Evolutionary conservation across 306 rosid species (phyloP).

Genomic region (Sophora flavescens): DNA sequence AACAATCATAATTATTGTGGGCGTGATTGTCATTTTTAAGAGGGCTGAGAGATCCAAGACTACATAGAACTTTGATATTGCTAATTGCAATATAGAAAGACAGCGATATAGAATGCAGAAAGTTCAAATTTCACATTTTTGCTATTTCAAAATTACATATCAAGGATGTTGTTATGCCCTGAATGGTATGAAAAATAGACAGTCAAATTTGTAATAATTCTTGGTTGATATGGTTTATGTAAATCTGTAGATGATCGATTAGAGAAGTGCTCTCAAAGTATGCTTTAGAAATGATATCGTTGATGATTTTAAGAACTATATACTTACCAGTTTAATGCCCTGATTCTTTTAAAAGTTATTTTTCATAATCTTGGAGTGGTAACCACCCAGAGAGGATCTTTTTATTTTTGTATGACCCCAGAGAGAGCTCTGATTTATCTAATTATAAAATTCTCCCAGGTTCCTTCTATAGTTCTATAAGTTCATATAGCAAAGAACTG

Average conservation of each 20-base stretch:
- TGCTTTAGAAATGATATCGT: conserved; percentile 5
- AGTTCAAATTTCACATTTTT: conserved; percentile 1
- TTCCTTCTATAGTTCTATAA: background rate
- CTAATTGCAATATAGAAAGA: too few relatives aligned
- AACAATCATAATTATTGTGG: background rate
- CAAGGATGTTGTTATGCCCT: background rate
- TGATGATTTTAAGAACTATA: conserved; percentile 10
- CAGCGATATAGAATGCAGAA: background rate
- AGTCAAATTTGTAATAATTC: conserved; percentile 5
- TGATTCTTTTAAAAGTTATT: background rate
- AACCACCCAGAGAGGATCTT: background rate
- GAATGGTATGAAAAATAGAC: conserved; percentile 14
- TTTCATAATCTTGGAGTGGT: conserved; percentile 14
- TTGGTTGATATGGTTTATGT: background rate
- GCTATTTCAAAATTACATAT: conserved; percentile 9
- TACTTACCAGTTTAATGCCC: conserved; percentile 17
- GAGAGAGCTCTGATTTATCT: conserved; percentile 32
- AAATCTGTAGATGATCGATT: conserved; percentile 7
- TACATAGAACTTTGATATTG: background rate
- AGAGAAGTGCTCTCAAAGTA: background rate
- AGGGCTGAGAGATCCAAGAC: conserved; percentile 3
- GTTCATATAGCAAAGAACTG: background rate
- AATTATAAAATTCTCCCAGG: background rate
- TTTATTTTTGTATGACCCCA: background rate
- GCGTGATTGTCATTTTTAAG: background rate